phyloP scores from a whole-genome alignment of 2,329 filamentous ascomycete species.

The Xylogone sp. region DNA sequence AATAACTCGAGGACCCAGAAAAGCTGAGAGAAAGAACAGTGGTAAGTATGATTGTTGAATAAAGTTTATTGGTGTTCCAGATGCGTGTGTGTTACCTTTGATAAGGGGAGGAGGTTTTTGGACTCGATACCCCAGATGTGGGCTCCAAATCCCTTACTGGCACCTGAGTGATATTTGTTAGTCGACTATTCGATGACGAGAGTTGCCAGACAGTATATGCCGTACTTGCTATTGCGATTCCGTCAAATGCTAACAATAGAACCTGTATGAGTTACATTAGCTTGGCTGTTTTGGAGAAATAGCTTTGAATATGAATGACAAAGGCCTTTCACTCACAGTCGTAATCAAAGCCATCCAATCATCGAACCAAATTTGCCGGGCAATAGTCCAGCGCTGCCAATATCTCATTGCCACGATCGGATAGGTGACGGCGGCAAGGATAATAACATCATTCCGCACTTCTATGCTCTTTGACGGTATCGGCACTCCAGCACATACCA shows the following conservation, averaged over 20 bases:
- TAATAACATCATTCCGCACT: slow-evolving; percentile 6
- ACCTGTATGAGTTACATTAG: neutral
- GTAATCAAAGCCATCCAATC: slow-evolving; percentile 14
- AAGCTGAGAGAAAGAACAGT: slow-evolving; percentile 1
- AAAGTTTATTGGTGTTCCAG: too few species aligned
- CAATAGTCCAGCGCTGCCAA: slow-evolving; percentile 10
- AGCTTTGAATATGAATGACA: too few species aligned
- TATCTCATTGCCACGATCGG: slow-evolving; percentile 12
- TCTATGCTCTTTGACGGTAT: slow-evolving; percentile 7
- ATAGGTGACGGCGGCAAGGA: slow-evolving; percentile 12
- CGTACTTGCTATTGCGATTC: neutral
- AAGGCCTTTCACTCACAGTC: slow-evolving; percentile 7
- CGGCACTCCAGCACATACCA: slow-evolving; percentile 8
- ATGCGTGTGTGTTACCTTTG: neutral
- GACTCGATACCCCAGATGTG: slow-evolving; percentile 3
- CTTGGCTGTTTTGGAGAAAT: neutral
- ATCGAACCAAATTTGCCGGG: slow-evolving; percentile 13
- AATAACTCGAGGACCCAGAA: slow-evolving; percentile 3
- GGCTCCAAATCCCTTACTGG: slow-evolving; percentile 1
- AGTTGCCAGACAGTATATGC: neutral
- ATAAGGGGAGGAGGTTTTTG: neutral
- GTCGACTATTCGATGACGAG: neutral
- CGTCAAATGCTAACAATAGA: neutral
- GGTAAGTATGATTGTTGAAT: neutral
- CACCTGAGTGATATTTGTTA: neutral